Conservation (phyloP, 2,329 filamentous ascomycete genomes). For the Ceratocystis cacaofunesta region DNA sequence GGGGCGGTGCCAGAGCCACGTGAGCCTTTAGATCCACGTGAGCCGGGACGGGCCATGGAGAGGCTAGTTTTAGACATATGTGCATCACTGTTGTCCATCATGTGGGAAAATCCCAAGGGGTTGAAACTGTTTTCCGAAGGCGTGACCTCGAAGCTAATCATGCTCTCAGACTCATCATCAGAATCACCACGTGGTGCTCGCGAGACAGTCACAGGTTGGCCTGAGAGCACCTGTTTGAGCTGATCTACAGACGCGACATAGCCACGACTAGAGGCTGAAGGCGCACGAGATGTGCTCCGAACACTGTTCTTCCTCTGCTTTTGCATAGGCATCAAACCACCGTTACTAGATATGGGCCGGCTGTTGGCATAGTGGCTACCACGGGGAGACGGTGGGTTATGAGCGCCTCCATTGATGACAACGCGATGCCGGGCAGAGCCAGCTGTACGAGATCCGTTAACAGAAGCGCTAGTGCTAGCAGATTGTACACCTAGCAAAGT, state of each 20-base stretch:
- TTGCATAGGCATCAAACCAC: conserved; percentile 25
- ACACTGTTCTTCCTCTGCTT: conserved; percentile 40
- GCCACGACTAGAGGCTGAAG: conserved; percentile 31
- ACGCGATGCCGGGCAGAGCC: conserved; percentile 40
- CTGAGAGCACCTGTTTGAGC: conserved; percentile 45
- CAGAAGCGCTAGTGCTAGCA: conserved; percentile 54
- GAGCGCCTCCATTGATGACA: conserved; percentile 38
- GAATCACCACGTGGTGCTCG: conserved; percentile 26
- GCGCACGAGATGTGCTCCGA: conserved; percentile 36
- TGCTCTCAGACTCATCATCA: conserved; percentile 46
- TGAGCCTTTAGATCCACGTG: conserved; percentile 15
- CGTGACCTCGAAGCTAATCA: conserved; percentile 55
- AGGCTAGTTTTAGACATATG: conserved; percentile 20
- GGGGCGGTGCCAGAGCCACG: conserved; percentile 13
- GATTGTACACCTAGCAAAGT: conserved; percentile 55
- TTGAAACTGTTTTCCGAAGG: conserved; percentile 53
- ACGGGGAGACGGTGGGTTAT: conserved; percentile 22
- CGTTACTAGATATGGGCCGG: conserved; percentile 33
- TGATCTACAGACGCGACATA: conserved; percentile 48
- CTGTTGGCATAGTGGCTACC: conserved; percentile 35
- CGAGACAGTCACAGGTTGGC: conserved; percentile 29
- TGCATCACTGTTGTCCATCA: conserved; percentile 8
- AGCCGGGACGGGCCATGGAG: conserved; percentile 25
- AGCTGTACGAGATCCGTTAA: conserved; percentile 58
- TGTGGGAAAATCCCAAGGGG: conserved; percentile 23